These are phyloP conservation scores for Pseudotulostoma volvatum DNA, from an alignment of 495 filamentous ascomycete species.

Conservation along the genomic window DNA sequence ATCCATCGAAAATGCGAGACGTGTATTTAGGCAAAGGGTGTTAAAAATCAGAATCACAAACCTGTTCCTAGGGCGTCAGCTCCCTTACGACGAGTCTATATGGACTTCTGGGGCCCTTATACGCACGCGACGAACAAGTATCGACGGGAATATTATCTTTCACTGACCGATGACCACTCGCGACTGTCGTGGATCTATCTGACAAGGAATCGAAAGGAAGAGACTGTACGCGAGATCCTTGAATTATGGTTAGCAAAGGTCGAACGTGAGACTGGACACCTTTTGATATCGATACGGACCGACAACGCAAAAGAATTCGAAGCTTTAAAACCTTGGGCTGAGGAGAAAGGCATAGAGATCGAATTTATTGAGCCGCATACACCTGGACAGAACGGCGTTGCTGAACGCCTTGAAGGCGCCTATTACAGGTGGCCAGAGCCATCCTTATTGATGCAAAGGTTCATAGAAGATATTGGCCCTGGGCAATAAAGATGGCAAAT, in stretches of 20 bases:
- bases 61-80: not conserved
- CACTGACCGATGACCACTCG: not conserved
- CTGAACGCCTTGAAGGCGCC: not conserved
- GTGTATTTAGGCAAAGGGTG: not conserved
- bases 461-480: not conserved
- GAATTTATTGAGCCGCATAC: not conserved
- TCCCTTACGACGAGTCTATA: constrained; percentile 1
- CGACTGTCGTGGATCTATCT: not conserved
- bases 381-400: not conserved
- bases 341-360: not conserved
- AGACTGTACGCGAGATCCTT: not conserved
- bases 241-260: not conserved
- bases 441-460: not conserved
- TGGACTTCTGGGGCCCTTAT: constrained; percentile 2
- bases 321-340: not conserved
- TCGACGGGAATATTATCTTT: not conserved
- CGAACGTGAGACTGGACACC: not conserved
- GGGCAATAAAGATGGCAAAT: not conserved
- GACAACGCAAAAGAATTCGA: constrained; percentile 2
- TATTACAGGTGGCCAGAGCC: not conserved
- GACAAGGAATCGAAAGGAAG: not conserved
- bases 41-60: not conserved
- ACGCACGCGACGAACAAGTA: not conserved
- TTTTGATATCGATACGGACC: not conserved
- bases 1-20: not conserved